phyloP scores from a whole-genome alignment of 805 yeast species.

The Candida hispaniensis region DNA sequence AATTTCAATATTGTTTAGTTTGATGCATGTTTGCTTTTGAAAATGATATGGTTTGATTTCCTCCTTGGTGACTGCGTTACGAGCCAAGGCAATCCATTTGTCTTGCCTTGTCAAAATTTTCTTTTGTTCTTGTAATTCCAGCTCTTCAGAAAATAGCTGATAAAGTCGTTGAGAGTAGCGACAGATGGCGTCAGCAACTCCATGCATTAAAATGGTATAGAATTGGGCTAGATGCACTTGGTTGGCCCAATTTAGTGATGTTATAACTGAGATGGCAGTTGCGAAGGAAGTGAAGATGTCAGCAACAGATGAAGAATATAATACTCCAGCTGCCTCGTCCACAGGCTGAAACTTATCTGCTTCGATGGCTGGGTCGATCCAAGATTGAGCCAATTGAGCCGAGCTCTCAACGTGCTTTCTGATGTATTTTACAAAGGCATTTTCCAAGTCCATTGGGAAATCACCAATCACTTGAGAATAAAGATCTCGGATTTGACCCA shows the following conservation, averaged over 20 bases:
- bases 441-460: conserved; percentile 48
- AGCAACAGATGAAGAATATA: conserved; percentile 48
- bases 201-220: conserved; percentile 48
- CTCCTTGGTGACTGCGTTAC: conserved; percentile 31
- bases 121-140: conserved; percentile 19
- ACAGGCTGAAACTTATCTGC: conserved; percentile 49
- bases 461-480: conserved; percentile 34
- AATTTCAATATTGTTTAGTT: conserved; percentile 51
- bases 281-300: conserved; percentile 58
- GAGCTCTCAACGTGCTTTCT: conserved; percentile 36
- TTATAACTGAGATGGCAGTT: conserved; percentile 47
- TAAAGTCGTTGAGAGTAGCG: conserved; percentile 24
- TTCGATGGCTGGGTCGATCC: conserved; percentile 45
- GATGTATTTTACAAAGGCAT: conserved; percentile 41
- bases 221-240: conserved; percentile 51
- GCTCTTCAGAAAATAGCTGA: conserved; percentile 22
- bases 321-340: conserved; percentile 31
- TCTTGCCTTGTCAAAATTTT: conserved; percentile 23
- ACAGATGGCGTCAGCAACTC: conserved; percentile 51
- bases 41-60: conserved; percentile 44
- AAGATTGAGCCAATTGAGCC: conserved; percentile 35
- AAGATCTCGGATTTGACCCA: conserved; percentile 44
- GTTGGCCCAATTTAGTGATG: conserved; percentile 55
- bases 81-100: conserved; percentile 30
- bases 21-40: conserved; percentile 54